Evolutionary conservation across 2,329 filamentous ascomycete genomes (phyloP), one percentile per base, ranked within the genome.

Genomic region (Colletotrichum filicis): DNA sequence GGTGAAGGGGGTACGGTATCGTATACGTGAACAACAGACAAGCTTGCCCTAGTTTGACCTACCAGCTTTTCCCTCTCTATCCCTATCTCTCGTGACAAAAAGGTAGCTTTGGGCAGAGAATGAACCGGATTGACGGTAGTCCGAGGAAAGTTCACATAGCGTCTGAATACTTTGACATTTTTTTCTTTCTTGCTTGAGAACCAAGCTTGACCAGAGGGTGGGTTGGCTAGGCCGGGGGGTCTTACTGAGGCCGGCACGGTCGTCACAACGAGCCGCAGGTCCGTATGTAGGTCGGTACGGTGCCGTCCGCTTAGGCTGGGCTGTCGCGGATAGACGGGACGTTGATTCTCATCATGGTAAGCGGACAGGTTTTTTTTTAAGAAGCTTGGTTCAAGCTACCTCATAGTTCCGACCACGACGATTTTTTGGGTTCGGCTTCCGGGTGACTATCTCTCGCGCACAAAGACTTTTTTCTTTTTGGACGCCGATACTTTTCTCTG

Each of bases 241-340:
- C 14, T 42, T 42, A 16, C 37, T 49, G 42, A 2, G 16, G 16
- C n/a, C 16, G 42, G 42, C 42, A 46, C 42, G 42, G 42, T n/a
- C 42, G 42, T 49, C 42, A 49, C 42, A n/a, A 7, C 42, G 42
- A 49, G 19, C 42, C 42, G 16, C 42, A 19, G 14, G 37, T 16
- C 37, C 37, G 37, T 42, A 42, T 19, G 14, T 42, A 19, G 37
- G 37, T 42, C 37, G 37, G 16, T 42, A 42, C 42, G 42, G 42
- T 49, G 19, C 42, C 32, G 52, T 35, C n/a, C 52, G 32, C 19
- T 8, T 30, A 49, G 61, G 22, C 64, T 49, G 67, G 65, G 28
- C 22, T 12, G 64, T 71, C 57, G 28, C 58, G 37, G 35, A 57
- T 68, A 57, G 57, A 53, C 52, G 57, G 68, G 28, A 26, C 24